phyloP scores from a whole-genome alignment of 1,284 basidiomycete genomes.

The Anthracocystis walkeri region DNA sequence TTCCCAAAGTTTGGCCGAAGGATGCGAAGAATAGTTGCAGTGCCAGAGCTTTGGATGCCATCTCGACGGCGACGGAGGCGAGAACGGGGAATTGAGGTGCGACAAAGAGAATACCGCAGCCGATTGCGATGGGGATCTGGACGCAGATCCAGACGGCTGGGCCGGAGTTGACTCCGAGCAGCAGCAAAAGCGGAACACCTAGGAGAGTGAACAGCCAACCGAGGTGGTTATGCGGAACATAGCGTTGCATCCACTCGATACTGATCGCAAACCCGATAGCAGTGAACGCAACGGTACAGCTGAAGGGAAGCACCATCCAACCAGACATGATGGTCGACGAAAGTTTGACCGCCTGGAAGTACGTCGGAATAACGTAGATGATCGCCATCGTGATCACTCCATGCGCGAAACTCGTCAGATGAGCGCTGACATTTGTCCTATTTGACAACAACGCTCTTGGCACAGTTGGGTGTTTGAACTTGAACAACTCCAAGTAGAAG shows the following conservation, averaged over 20 bases:
- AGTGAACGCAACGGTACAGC: constrained; percentile 34
- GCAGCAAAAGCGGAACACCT: constrained; percentile 30
- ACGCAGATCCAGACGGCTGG: constrained; percentile 28
- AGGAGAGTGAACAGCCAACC: constrained; percentile 46
- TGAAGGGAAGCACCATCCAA: constrained; percentile 45
- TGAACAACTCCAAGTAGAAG: constrained; percentile 39
- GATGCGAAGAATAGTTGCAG: constrained; percentile 39
- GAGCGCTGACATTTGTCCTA: constrained; percentile 23
- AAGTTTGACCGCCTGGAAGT: constrained; percentile 42
- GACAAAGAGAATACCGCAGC: constrained; percentile 44
- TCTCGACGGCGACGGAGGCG: constrained; percentile 23
- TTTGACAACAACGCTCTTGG: constrained; percentile 29
- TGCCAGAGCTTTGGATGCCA: constrained; percentile 33
- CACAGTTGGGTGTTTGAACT: constrained; percentile 29
- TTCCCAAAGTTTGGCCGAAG: constrained; percentile 48
- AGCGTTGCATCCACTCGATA: constrained; percentile 34
- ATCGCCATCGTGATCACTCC: constrained; percentile 46
- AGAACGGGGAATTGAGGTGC: constrained; percentile 48
- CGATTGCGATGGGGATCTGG: constrained; percentile 39
- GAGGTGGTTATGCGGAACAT: constrained; percentile 43
- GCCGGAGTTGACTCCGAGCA: constrained; percentile 25
- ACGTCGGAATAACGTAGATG: constrained; percentile 48
- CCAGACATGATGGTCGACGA: constrained; percentile 38
- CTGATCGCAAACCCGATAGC: constrained; percentile 37
- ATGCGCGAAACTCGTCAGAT: constrained; percentile 33